Evolutionary conservation across 331 rosid genomes (phyloP).

Genomic region (Saraca asoca): DNA sequence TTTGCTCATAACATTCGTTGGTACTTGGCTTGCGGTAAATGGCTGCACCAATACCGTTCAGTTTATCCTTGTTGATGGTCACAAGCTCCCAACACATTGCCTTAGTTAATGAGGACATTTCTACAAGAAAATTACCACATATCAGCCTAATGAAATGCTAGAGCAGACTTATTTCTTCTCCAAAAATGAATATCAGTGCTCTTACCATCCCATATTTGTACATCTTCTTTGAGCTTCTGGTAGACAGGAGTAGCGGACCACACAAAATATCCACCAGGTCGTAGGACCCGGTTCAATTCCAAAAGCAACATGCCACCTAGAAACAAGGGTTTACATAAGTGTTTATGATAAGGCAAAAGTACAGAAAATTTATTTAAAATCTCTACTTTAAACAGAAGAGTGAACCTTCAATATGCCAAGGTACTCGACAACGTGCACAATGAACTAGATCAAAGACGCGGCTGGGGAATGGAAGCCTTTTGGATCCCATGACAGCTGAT

Average conservation of each 20-base stretch:
- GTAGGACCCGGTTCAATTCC: conserved; percentile 75
- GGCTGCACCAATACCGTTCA: conserved; percentile 70
- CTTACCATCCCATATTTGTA: conserved; percentile 76
- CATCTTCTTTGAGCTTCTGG: conserved; percentile 79
- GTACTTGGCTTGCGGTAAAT: conserved; percentile 74
- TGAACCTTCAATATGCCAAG: conserved; percentile 82
- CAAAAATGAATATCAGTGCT: conserved; percentile 10
- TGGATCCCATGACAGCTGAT: conserved; percentile 94
- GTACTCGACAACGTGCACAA: conserved; percentile 89
- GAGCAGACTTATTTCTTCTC: too few species aligned
- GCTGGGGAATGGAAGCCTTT: conserved; percentile 78
- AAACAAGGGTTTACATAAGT: conserved; percentile 22
- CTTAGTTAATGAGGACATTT: conserved; percentile 67
- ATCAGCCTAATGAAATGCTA: too few species aligned
- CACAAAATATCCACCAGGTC: conserved; percentile 82
- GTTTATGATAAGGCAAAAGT: too few species aligned
- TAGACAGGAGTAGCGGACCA: conserved; percentile 98
- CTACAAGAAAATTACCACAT: conserved; percentile 36
- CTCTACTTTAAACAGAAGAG: too few species aligned
- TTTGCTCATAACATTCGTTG: conserved; percentile 72
- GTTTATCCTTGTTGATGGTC: conserved; percentile 65
- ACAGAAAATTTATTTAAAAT: neutral
- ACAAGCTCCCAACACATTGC: conserved; percentile 95
- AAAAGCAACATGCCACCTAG: conserved; percentile 80
- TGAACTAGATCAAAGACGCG: conserved; percentile 71